Evolutionary conservation across 768 basidiomycete genomes (phyloP).

Genomic region (Trametes cubensis): DNA sequence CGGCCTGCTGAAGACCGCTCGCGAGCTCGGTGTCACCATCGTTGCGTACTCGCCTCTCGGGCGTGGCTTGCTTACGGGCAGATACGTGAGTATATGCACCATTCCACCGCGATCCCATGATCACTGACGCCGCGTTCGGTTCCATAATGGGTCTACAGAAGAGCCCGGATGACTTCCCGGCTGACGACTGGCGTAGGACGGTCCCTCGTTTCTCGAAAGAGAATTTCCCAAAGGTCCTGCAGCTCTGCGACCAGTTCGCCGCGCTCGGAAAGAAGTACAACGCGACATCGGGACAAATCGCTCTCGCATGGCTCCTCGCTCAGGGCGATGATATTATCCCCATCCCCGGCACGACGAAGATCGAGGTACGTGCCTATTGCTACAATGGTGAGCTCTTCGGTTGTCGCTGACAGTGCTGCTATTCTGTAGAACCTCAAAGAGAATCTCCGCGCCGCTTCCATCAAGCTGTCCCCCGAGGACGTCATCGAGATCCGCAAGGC

Average conservation of each 20-base stretch:
- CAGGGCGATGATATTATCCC: constrained; percentile 34
- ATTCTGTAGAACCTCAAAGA: constrained; percentile 40
- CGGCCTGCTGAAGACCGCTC: constrained; percentile 42
- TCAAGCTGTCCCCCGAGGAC: constrained; percentile 36
- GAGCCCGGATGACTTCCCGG: constrained; percentile 35
- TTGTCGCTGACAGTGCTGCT: constrained; percentile 7
- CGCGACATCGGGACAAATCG: constrained; percentile 36
- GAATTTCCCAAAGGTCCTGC: constrained; percentile 50
- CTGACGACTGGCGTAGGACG: constrained; percentile 32
- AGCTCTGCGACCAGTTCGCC: constrained; percentile 37
- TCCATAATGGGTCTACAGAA: constrained; percentile 22
- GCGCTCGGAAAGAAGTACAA: constrained; percentile 38
- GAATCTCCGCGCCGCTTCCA: constrained; percentile 35
- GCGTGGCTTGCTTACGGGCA: constrained; percentile 35
- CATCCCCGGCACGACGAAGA: constrained; percentile 27
- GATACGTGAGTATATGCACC: constrained; percentile 23
- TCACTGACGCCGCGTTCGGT: background rate
- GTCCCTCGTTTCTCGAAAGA: constrained; percentile 36
- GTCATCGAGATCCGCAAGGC: constrained; percentile 32
- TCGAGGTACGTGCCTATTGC: background rate
- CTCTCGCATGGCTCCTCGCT: constrained; percentile 34
- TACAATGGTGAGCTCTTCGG: background rate
- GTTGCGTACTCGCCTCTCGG: constrained; percentile 48
- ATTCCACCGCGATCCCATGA: background rate
- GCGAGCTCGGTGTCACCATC: constrained; percentile 48